Conservation (phyloP, 306 rosid species). For the Dalbergia cochinchinensis region DNA sequence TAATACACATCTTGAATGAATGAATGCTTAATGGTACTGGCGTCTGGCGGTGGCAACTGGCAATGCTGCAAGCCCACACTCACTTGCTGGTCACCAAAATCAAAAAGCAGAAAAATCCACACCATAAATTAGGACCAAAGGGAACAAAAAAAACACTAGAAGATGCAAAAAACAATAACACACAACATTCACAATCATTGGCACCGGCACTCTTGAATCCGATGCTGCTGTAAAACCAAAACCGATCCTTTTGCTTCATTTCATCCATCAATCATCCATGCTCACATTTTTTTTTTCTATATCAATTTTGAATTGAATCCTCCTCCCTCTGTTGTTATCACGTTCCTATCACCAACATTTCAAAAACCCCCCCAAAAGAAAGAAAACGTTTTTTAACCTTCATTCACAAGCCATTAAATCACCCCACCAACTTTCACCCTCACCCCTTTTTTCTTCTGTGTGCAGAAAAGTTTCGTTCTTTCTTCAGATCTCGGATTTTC, state of each 20-base stretch:
- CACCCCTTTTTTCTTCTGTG: conserved; percentile 25
- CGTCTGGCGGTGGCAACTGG: not conserved
- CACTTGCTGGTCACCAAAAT: too few relatives aligned
- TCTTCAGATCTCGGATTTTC: conserved; percentile 46
- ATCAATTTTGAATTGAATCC: not conserved
- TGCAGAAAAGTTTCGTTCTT: conserved; percentile 36
- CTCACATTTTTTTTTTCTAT: conserved; percentile 23
- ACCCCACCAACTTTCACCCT: conserved; percentile 57
- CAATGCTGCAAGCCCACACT: not conserved
- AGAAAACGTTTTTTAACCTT: conserved; percentile 32
- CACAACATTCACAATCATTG: conserved; percentile 35
- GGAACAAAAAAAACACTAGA: not conserved
- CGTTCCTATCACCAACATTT: conserved; percentile 49
- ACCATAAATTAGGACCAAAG: not conserved
- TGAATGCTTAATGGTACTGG: not conserved
- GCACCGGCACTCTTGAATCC: conserved; percentile 18
- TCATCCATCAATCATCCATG: not conserved
- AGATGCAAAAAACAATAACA: not conserved
- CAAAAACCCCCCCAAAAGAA: not conserved
- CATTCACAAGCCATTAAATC: conserved; percentile 52
- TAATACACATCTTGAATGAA: not conserved
- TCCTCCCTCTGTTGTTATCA: conserved; percentile 37
- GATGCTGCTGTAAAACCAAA: not conserved
- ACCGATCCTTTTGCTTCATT: conserved; percentile 9
- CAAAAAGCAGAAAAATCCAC: not conserved